Base-by-base conservation (phyloP, 768 basidiomycete genomes). In the Xerocomellus dryophilus region DNA sequence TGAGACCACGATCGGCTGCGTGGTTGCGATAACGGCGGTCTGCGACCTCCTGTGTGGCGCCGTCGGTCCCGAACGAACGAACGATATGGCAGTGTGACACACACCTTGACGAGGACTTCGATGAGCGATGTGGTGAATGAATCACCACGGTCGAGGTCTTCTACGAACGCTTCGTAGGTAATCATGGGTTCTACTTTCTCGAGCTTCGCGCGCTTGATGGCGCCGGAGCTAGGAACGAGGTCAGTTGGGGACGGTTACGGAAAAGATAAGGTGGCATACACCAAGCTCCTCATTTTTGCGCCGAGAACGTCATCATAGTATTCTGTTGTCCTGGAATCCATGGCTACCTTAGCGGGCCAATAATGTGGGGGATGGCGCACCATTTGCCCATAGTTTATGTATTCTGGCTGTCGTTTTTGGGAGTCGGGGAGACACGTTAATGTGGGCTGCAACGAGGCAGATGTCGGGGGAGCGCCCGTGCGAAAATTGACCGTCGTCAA, bases 91-190 rank as follows among this genome's bases (percentile, higher is more conserved):
- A 23, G 29, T n/a, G 9, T 12, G 40, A 36, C 4, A 25, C 81
- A 68, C 63, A 91, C 90, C 73, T 86, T 88, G 64, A 91, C 90
- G 42, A 92, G 76, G 44, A 88, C 79, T 55, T 91, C 89, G 53
- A 90, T 72, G 46, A 92, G 66, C 0, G 85, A 79, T 5, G 88
- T 81, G 0, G 89, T 90, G 69, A 92, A 91, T 1, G 87, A 84
- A 66, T 92, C 90, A 15, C 88, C 89, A 21, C 78, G 79, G 64
- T 91, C 88, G 45, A 92, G 73, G 27, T 89, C 86, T 60, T 85
- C 80, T 18, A 90, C 85, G 59, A 92, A 90, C 27, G 78, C 70
- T 68, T 90, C 85, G 65, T 88, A 91, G 50, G 76, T 83, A 57
- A 91, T 89, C 38, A 73, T 71, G 4, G 85, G 79, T 62, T 86